Evolutionary conservation across 768 basidiomycete genomes (phyloP).

Genomic region (Pholiota molesta): DNA sequence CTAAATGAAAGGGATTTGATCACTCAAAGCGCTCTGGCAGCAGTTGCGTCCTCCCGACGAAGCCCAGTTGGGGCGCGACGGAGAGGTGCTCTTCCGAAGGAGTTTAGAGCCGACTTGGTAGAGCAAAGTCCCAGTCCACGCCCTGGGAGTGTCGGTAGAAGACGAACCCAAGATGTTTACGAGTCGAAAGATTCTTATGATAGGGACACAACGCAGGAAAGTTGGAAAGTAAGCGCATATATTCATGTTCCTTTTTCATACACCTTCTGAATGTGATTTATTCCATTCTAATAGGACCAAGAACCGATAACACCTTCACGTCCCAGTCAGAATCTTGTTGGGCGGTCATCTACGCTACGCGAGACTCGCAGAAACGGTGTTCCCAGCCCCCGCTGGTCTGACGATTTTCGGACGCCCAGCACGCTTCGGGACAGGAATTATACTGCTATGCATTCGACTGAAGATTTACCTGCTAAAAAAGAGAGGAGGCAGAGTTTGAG

Average conservation of each 20-base stretch:
- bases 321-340: constrained; percentile 15
- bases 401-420: constrained; percentile 27
- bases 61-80: constrained; percentile 44
- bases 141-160: constrained; percentile 5
- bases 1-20: constrained; percentile 37
- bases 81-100: constrained; percentile 44
- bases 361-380: constrained; percentile 23
- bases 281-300: constrained; percentile 24
- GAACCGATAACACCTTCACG: constrained; percentile 45
- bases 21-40: constrained; percentile 60
- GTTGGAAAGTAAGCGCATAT: constrained; percentile 26
- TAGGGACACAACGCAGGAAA: constrained; percentile 11
- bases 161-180: constrained; percentile 9
- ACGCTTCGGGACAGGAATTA: constrained; percentile 26
- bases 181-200: constrained; percentile 31
- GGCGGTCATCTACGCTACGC: constrained; percentile 32
- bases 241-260: constrained; percentile 7
- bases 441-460: constrained; percentile 6
- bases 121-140: constrained; percentile 19
- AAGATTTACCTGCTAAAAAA: background rate
- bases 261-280: background rate
- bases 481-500: constrained; percentile 61
- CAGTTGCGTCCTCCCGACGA: constrained; percentile 58
- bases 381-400: constrained; percentile 25
- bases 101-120: constrained; percentile 39